Conservation (phyloP, 1,284 basidiomycete species). For the Irpex lacteus region DNA sequence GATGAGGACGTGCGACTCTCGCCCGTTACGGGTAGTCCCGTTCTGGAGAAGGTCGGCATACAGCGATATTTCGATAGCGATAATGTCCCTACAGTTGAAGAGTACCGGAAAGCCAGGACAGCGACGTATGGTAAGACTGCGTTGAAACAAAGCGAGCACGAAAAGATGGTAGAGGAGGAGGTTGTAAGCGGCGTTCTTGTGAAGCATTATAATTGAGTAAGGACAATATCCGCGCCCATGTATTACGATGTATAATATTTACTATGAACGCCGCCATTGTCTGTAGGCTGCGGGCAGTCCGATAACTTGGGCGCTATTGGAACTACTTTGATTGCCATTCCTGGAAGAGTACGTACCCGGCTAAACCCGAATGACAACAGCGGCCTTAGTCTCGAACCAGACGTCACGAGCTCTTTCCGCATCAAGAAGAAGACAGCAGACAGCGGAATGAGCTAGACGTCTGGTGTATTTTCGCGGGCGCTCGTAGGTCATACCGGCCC, state of each 20-base stretch:
- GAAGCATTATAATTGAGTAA: constrained; percentile 39
- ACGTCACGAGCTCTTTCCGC: no score
- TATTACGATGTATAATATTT: background rate
- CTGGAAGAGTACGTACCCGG: no score
- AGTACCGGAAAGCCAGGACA: constrained; percentile 38
- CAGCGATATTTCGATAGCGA: constrained; percentile 28
- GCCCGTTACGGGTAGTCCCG: constrained; percentile 28
- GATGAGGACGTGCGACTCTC: constrained; percentile 30
- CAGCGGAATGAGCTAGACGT: no score
- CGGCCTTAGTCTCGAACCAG: no score
- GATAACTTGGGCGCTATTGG: no score
- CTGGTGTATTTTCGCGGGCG: no score
- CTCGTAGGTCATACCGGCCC: no score
- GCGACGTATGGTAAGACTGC: constrained; percentile 32
- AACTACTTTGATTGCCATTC: no score
- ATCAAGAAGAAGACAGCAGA: no score
- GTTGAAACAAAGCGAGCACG: constrained; percentile 31
- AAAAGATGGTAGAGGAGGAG: constrained; percentile 37
- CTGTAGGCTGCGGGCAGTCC: no score
- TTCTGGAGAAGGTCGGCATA: constrained; percentile 32
- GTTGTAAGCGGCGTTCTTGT: constrained; percentile 40
- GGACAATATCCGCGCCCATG: no score
- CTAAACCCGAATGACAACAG: no score
- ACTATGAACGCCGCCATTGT: background rate
- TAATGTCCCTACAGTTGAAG: constrained; percentile 33